Conservation (phyloP, 257 asterid genomes). For the Echites panduratus region DNA sequence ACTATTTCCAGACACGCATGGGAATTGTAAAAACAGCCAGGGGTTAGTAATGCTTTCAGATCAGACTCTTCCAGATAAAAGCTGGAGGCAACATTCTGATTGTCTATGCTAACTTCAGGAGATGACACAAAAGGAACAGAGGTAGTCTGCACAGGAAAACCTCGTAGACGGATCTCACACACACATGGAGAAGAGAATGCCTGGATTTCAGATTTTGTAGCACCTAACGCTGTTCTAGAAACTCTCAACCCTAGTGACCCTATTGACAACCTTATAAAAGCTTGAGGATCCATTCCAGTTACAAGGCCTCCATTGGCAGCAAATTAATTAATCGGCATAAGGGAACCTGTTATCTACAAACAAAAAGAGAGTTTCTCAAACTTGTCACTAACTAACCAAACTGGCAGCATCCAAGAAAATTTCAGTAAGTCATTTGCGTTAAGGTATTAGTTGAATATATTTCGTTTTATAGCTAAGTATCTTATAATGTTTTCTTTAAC, state of each 20-base stretch:
- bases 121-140: conserved; percentile 65
- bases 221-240: conserved; percentile 36
- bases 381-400: not conserved
- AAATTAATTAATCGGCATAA: conserved; percentile 4
- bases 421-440: too few species aligned
- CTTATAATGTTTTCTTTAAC: not conserved
- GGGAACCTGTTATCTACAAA: not conserved
- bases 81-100: conserved; percentile 62
- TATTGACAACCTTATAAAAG: conserved; percentile 79
- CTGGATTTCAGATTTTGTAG: conserved; percentile 45
- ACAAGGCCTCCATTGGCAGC: conserved; percentile 42
- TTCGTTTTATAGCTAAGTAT: not conserved
- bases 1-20: conserved; percentile 70
- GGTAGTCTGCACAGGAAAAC: conserved; percentile 93
- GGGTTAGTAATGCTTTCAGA: conserved; percentile 61
- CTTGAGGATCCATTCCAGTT: conserved; percentile 85
- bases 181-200: conserved; percentile 61
- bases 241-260: conserved; percentile 82
- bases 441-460: not conserved
- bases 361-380: not conserved
- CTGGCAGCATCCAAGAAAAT: not conserved
- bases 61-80: conserved; percentile 89
- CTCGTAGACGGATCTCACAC: conserved; percentile 92
- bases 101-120: conserved; percentile 56
- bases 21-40: conserved; percentile 67